phyloP scores from a whole-genome alignment of 139 green algal genomes.

The Chlamydomonas urium region DNA sequence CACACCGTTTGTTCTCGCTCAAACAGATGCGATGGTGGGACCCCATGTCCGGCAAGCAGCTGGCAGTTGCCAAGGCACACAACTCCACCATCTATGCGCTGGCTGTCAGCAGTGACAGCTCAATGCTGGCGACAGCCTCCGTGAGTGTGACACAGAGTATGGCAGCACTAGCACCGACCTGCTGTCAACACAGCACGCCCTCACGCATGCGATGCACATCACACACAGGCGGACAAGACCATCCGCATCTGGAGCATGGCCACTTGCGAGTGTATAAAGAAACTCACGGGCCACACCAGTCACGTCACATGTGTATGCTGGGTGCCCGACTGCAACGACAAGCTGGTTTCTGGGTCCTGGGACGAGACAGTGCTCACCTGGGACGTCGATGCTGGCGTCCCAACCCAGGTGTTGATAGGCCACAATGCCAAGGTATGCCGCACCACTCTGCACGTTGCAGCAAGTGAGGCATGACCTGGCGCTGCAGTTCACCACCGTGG shows the following conservation, averaged over 20 bases:
- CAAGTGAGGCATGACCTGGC: too few relatives aligned
- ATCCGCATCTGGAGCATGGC: conserved; percentile 28
- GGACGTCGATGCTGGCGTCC: conserved; percentile 24
- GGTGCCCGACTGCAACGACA: conserved; percentile 26
- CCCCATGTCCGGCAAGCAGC: conserved; percentile 18
- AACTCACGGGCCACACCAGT: conserved; percentile 29
- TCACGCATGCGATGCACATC: too few relatives aligned
- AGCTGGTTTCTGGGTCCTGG: conserved; percentile 26
- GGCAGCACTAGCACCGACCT: too few relatives aligned
- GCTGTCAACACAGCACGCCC: too few relatives aligned
- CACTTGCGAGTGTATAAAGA: conserved; percentile 18
- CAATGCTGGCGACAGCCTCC: conserved; percentile 30
- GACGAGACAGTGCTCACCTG: conserved; percentile 38
- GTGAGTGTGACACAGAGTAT: too few relatives aligned
- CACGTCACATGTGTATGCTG: conserved; percentile 33
- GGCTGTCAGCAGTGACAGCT: conserved; percentile 21
- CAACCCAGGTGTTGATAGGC: conserved; percentile 28
- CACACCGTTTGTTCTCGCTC: too few relatives aligned
- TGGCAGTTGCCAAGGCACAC: conserved; percentile 14
- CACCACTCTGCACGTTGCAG: too few relatives aligned
- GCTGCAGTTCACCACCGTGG: too few relatives aligned
- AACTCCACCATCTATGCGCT: conserved; percentile 39
- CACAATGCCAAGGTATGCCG: conserved; percentile 29
- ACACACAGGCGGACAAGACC: too few relatives aligned
- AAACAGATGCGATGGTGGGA: conserved; percentile 44